These are phyloP conservation scores for Stereocaulon alpinum DNA, from an alignment of 495 filamentous ascomycete genomes.

Conservation along the genomic window DNA sequence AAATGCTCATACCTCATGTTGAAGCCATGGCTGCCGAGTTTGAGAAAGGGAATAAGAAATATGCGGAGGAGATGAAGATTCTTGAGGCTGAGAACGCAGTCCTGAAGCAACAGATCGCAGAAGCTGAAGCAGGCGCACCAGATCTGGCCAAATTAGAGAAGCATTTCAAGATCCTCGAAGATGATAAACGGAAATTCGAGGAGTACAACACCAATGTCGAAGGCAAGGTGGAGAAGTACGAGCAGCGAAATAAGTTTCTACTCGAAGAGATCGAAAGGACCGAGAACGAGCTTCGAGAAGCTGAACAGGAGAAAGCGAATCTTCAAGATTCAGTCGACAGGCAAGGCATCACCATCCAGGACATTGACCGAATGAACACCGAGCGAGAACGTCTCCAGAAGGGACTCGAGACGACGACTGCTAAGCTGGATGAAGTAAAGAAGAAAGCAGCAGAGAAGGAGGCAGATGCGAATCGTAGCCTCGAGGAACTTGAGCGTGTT, in stretches of 20 bases:
- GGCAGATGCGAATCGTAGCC: conserved; percentile 63
- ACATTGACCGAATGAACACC: conserved; percentile 97
- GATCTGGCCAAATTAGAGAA: conserved; percentile 75
- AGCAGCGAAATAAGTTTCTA: conserved; percentile 61
- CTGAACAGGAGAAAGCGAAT: conserved; percentile 66
- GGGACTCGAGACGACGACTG: conserved; percentile 61
- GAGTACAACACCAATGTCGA: conserved; percentile 75
- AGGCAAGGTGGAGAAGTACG: conserved; percentile 73
- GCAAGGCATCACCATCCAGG: conserved; percentile 87
- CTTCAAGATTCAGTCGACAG: conserved; percentile 79
- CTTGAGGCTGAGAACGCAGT: conserved; percentile 74
- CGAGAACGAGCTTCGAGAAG: conserved; percentile 62
- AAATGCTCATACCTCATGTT: conserved; percentile 68
- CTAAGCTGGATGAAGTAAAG: conserved; percentile 72
- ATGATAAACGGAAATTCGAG: conserved; percentile 85
- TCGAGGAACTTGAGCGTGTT: conserved; percentile 80
- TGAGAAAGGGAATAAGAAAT: conserved; percentile 66
- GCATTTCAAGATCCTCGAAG: conserved; percentile 75
- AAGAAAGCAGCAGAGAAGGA: conserved; percentile 74
- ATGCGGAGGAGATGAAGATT: conserved; percentile 67
- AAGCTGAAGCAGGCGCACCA: conserved; percentile 71
- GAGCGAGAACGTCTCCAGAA: conserved; percentile 87
- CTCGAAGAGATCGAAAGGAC: conserved; percentile 72
- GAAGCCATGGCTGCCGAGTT: conserved; percentile 85
- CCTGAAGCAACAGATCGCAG: conserved; percentile 73